These are phyloP conservation scores for Pythium scleroteichum DNA, from an alignment of 352 stramenopile species.

Conservation along the genomic window DNA sequence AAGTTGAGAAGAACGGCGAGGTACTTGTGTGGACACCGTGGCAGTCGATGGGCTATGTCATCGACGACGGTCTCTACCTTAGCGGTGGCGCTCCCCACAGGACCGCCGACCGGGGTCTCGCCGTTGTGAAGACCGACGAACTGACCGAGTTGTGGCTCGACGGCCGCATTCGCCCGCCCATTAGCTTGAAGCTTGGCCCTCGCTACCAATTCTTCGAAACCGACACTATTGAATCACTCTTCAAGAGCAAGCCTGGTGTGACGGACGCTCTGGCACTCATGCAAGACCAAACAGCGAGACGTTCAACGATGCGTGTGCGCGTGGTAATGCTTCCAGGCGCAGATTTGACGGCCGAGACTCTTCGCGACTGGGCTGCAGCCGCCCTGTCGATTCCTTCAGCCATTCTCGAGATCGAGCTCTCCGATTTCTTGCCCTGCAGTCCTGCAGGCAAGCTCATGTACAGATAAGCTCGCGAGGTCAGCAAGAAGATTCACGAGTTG, in stretches of 20 bases:
- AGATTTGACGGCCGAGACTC: conserved; percentile 1
- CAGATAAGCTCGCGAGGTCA: conserved; percentile 32
- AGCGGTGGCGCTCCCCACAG: conserved; percentile 42
- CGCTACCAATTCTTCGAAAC: conserved; percentile 14
- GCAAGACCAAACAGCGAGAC: conserved; percentile 18
- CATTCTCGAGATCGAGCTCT: conserved; percentile 51
- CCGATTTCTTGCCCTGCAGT: conserved; percentile 73
- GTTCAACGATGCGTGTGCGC: conserved; percentile 16
- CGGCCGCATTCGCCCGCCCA: conserved; percentile 51
- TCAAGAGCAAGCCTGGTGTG: conserved; percentile 17
- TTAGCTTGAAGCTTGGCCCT: conserved; percentile 21
- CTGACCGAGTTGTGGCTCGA: conserved; percentile 65
- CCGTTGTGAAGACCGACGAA: conserved; percentile 20
- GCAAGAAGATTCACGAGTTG: conserved; percentile 6
- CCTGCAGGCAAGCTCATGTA: conserved; percentile 87
- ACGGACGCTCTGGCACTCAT: conserved; percentile 32
- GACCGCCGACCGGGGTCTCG: conserved; percentile 59
- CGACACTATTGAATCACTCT: conserved; percentile 17
- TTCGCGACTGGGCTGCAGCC: conserved; percentile 22
- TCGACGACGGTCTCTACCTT: conserved; percentile 43
- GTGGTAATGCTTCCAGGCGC: conserved; percentile 12
- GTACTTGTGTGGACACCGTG: conserved; percentile 79
- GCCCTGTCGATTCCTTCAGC: conserved; percentile 44
- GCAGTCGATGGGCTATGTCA: conserved; percentile 78
- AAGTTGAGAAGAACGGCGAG: conserved; percentile 51